phyloP scores from a whole-genome alignment of 306 rosid genomes.

The Oxytropis ochrocephala region DNA sequence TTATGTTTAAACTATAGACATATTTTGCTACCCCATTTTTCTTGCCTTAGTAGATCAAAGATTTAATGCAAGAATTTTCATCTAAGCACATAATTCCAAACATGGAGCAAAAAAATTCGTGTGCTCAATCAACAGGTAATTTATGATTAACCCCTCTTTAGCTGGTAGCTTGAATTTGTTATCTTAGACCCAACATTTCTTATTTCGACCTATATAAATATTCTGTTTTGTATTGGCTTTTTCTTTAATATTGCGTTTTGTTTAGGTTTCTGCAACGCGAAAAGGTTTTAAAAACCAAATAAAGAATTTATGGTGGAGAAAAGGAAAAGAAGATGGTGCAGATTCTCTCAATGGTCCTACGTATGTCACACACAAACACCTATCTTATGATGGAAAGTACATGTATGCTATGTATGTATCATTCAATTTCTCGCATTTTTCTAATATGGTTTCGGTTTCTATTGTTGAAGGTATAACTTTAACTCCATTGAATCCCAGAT shows the following conservation, averaged over 20 bases:
- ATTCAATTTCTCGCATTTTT: constrained; percentile 10
- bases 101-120: constrained; percentile 95
- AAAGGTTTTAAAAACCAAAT: constrained; percentile 93
- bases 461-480: constrained; percentile 72
- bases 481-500: constrained; percentile 94
- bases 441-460: constrained; percentile 34
- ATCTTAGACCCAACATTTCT: neutral
- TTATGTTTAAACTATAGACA: constrained; percentile 25
- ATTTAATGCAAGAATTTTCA: constrained; percentile 80
- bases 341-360: constrained; percentile 71
- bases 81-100: constrained; percentile 84
- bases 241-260: constrained; percentile 15
- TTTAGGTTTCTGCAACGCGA: constrained; percentile 88
- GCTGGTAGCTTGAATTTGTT: constrained; percentile 7
- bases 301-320: constrained; percentile 98
- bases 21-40: constrained; percentile 36
- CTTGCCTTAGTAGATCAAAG: constrained; percentile 54
- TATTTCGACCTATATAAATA: constrained; percentile 18
- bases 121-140: constrained; percentile 86
- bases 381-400: constrained; percentile 21
- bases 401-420: constrained; percentile 19
- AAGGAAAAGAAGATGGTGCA: constrained; percentile 85
- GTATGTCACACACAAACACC: constrained; percentile 40
- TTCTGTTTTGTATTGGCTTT: constrained; percentile 4
- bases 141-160: neutral